Conservation (phyloP, 1,284 basidiomycete species). For the Moesziomyces sp. region DNA sequence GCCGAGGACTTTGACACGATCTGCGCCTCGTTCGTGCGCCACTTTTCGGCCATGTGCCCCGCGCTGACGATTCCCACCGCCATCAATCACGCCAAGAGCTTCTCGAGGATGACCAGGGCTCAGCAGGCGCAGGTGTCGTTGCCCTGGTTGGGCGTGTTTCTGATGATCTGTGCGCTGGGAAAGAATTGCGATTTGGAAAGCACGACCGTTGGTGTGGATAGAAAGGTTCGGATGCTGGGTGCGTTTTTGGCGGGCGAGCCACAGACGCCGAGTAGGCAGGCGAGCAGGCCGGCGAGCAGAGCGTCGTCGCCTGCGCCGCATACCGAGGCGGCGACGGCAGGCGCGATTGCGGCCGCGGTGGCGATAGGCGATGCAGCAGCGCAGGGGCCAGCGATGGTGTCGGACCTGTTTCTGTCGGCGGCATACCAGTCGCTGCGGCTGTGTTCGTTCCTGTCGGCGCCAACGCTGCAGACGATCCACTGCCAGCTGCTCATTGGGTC, state of each 20-base stretch:
- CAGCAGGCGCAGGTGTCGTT: constrained; percentile 28
- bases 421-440: constrained; percentile 45
- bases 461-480: constrained; percentile 47
- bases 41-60: constrained; percentile 35
- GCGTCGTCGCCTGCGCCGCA: constrained; percentile 11
- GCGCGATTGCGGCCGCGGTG: no score
- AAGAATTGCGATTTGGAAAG: constrained; percentile 46
- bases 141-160: constrained; percentile 37
- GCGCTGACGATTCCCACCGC: constrained; percentile 30
- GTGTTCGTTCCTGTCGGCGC: constrained; percentile 42
- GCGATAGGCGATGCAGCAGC: neutral
- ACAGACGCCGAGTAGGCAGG: constrained; percentile 9
- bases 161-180: constrained; percentile 47
- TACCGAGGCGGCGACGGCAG: neutral
- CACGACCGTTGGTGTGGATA: constrained; percentile 26
- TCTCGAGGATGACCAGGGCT: constrained; percentile 29
- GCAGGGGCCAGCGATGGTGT: constrained; percentile 34
- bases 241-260: constrained; percentile 29
- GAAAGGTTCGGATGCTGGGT: constrained; percentile 36
- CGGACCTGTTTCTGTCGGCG: constrained; percentile 44
- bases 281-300: constrained; percentile 23
- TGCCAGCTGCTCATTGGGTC: constrained; percentile 47
- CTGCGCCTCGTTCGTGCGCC: constrained; percentile 33
- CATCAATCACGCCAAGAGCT: constrained; percentile 32
- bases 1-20: constrained; percentile 41